Evolutionary conservation across 805 yeast genomes (phyloP), one percentile per base, ranked within the genome.

Genomic region (Sugiyamaella boreocaroliniensis): DNA sequence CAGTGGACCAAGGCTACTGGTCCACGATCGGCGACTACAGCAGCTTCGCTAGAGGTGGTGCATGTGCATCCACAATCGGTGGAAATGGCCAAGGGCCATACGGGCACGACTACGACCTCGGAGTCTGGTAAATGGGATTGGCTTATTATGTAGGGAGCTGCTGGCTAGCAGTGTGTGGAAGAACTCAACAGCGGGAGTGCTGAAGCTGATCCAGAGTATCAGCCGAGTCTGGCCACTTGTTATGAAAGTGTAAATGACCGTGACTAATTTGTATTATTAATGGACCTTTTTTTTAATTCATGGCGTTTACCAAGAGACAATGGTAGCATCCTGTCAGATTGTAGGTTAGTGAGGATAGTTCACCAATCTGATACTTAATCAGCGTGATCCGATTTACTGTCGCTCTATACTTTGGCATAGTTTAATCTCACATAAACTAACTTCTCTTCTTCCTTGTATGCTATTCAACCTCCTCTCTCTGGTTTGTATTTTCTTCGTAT

Each of bases 121-220:
- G 45, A 43, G 10, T 55, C 55, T 14, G 57, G 58, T 11, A 61
- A 61, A 22, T 60, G 65, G 64, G 63, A 63, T 45, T 63, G 66
- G 66, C 56, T 63, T 11, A 53, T 40, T 29, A 54, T 54, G 57
- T 51, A 47, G 37, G 37, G 37, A 32, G 8, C 37, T 32, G 37
- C 37, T 2, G 37, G 37, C 37, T 32, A 32, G 37, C 37, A 32
- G 37, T 32, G 37, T 32, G n/a, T 10, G 12, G 37, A 14, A 10
- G n/a, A 14, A 5, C 37, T 32, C 37, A 14, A 2, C 37, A 32
- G 37, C 37, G 12, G 37, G 37, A 11, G 37, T 32, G 37, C 37
- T 32, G 37, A 32, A 14, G 12, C 37, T 10, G 37, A 10, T 9
- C 37, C n/a, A 32, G 37, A 32, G 37, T 3, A 32, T 9, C n/a